Evolutionary conservation across 345 rosid genomes (phyloP).

Genomic region (Salix viminalis): DNA sequence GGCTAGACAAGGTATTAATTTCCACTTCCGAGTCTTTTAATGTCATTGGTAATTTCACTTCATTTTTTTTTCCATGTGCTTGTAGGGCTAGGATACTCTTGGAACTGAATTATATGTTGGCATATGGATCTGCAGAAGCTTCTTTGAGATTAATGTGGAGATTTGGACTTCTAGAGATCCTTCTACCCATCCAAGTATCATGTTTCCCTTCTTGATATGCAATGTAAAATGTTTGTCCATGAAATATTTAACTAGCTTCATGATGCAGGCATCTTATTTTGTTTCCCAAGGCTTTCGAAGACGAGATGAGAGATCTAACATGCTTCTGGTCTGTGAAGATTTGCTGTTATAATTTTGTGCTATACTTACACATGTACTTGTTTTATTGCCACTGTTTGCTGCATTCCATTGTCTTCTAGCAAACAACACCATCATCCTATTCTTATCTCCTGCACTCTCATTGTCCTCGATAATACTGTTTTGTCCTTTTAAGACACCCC

Average conservation of each 20-base stretch:
- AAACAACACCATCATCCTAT: too few relatives aligned
- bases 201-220: background rate
- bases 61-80: background rate
- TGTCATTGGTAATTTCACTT: background rate
- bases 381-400: background rate
- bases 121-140: slow-evolving; percentile 88
- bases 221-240: background rate
- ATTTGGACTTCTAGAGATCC: slow-evolving; percentile 73
- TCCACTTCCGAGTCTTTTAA: background rate
- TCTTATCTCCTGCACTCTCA: too few relatives aligned
- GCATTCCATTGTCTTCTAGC: too few relatives aligned
- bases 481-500: too few relatives aligned
- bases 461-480: background rate
- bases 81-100: slow-evolving; percentile 70
- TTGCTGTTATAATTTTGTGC: too few relatives aligned
- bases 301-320: slow-evolving; percentile 71
- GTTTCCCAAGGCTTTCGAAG: slow-evolving; percentile 60
- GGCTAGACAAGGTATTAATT: slow-evolving; percentile 54
- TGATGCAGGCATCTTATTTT: slow-evolving; percentile 66
- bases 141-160: slow-evolving; percentile 80
- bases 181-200: slow-evolving; percentile 68
- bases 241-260: background rate
- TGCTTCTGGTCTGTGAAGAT: slow-evolving; percentile 60
- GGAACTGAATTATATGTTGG: slow-evolving; percentile 93
- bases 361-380: background rate